Percentiles rank a stretch among this genome's conserved stretches.
phyloP scores from a whole-genome alignment of 108 stramenopile genomes.

The Mediolabrus comicus region DNA sequence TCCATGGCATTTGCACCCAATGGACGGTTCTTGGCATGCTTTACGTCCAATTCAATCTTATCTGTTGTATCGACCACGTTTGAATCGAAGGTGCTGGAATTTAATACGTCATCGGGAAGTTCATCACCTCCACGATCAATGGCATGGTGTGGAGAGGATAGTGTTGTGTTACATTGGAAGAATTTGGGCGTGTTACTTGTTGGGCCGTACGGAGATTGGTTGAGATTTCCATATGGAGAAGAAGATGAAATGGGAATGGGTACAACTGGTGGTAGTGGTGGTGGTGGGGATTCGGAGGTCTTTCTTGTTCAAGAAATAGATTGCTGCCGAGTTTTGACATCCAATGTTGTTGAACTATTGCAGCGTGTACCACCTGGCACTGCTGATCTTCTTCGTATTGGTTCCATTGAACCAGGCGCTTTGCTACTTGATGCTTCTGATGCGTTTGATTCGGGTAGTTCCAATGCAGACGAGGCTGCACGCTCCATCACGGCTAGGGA shows the following conservation, averaged over 20 bases:
- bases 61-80: conserved; percentile 92
- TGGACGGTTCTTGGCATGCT: conserved; percentile 94
- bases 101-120: conserved; percentile 84
- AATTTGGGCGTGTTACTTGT: conserved; percentile 93
- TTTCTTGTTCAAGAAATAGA: conserved; percentile 92
- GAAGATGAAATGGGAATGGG: conserved; percentile 35
- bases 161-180: conserved; percentile 91
- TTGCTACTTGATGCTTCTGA: conserved; percentile 94
- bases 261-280: neutral
- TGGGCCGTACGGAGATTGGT: conserved; percentile 96
- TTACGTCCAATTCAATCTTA: conserved; percentile 79
- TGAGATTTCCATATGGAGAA: conserved; percentile 79
- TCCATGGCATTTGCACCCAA: conserved; percentile 92
- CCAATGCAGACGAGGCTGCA: conserved; percentile 82
- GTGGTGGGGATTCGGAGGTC: conserved; percentile 48
- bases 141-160: conserved; percentile 96
- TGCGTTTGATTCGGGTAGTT: conserved; percentile 87
- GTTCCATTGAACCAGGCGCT: conserved; percentile 92
- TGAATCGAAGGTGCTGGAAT: conserved; percentile 90
- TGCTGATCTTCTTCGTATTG: conserved; percentile 81
- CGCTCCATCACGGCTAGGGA: conserved; percentile 59
- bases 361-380: conserved; percentile 92
- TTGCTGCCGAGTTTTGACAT: conserved; percentile 90
- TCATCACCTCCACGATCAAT: conserved; percentile 71
- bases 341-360: conserved; percentile 79